A percentile compares a stretch with the other conserved stretches of the same genome.
These are phyloP conservation scores for Articulospora tetracladia DNA, from an alignment of 495 filamentous ascomycete species.

Conservation along the genomic window DNA sequence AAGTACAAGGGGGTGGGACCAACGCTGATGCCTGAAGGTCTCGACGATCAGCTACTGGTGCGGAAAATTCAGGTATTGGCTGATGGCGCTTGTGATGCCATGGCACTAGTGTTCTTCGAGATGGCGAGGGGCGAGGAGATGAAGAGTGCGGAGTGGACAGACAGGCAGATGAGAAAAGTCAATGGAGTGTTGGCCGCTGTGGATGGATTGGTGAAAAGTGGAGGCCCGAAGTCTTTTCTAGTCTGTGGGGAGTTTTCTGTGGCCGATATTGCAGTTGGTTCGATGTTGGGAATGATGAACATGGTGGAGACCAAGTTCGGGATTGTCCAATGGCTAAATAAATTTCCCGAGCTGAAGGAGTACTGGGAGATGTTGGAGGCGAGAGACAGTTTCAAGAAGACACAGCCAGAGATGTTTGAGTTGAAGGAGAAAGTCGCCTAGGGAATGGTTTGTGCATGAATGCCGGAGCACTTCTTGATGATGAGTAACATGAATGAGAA, in stretches of 20 bases:
- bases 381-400: slow-evolving; percentile 5
- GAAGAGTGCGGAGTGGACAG: slow-evolving; percentile 4
- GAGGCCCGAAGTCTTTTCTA: background rate
- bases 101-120: slow-evolving; percentile 6
- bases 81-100: slow-evolving; percentile 12
- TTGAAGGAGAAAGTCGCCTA: slow-evolving; percentile 10
- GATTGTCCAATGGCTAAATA: background rate
- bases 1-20: slow-evolving; percentile 1
- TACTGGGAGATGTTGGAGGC: slow-evolving; percentile 13
- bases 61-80: slow-evolving; percentile 8
- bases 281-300: slow-evolving; percentile 8
- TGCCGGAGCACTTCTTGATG: too few relatives aligned
- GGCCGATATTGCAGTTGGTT: slow-evolving; percentile 10
- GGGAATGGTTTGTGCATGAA: too few relatives aligned
- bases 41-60: slow-evolving; percentile 5
- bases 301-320: slow-evolving; percentile 14
- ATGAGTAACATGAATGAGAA: too few relatives aligned
- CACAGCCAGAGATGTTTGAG: slow-evolving; percentile 9
- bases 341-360: slow-evolving; percentile 5
- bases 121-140: background rate
- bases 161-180: slow-evolving; percentile 7
- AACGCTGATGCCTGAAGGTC: background rate
- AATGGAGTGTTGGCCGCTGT: slow-evolving; percentile 7
- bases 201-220: background rate
- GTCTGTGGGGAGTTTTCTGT: slow-evolving; percentile 4